Base-by-base conservation (phyloP, 805 yeast species). In the Brettanomyces nanus region DNA sequence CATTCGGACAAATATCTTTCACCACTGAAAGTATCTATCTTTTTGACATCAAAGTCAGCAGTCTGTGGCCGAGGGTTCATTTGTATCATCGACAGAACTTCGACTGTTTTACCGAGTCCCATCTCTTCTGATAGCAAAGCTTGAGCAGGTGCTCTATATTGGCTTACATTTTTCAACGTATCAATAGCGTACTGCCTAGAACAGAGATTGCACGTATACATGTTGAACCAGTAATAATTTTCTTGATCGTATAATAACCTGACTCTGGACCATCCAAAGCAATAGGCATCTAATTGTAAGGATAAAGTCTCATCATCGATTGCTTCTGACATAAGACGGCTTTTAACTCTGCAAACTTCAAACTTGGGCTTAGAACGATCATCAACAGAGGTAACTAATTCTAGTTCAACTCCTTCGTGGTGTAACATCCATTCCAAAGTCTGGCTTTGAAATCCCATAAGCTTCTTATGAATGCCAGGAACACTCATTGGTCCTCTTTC, bases 31-130 rank as follows among this genome's bases (percentile, higher is more conserved):
- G 44, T 43, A 60, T 58, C 74, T 38, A 40, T 54, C 41, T 48
- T 60, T 53, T 15, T 58, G 31, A 31, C 40, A 4, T 51, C 45
- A 13, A 29, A 38, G 2, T 40, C 36, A 3, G 18, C 21, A 2
- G 36, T 14, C 1, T 31, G 11, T 17, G 69, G 66, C 13, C 96
- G 60, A 23, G 65, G 77, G 54, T 92, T 81, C 35, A 78, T 51
- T 2, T 77, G 52, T 0, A 82, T 60, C 28, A 90, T 61, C 0
- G 95, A 66, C 2, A 85, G 65, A 11, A 87, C 66, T 54, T 92
- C 98, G 4, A 92, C 77, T 0, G 98, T 90, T 53, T 92, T 92
- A 0, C 98, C 98, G 6, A 92, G 68, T 0, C 98, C 98, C 98
- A 92, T 92, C 58, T 92, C 98, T 51, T 90, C 98, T 1, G 92